Base-by-base conservation (phyloP, 2,329 filamentous ascomycete genomes). In the Venturia carpophila region DNA sequence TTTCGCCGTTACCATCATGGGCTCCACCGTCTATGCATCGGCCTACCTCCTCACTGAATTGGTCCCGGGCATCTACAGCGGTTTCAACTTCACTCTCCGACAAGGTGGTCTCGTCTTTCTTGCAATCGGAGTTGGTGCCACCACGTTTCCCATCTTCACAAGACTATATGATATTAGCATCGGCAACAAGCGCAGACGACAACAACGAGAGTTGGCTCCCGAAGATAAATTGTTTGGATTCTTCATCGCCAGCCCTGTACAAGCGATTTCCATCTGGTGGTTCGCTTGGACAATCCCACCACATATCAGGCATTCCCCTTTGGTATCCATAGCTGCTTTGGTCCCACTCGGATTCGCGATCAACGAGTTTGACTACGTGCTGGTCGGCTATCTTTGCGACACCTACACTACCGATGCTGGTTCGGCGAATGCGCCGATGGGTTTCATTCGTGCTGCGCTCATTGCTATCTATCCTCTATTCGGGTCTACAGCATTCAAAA, bases 211-310 rank as follows among this genome's bases (percentile, higher is more conserved):
- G 7, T n/a, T 47, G 34, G 41, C 19, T 2, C 62, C 62, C n/a
- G 62, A 63, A 55, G 42, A 63, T 19, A 63, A 63, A 55, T 43
- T 63, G 15, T 9, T 41, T 30, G 62, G 62, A 15, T 63, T 63
- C 27, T 24, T 27, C 13, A 55, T 63, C 41, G 62, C 41, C 21
- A 42, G 39, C 11, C 62, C 62, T 30, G 21, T 34, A 13, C 62
- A 30, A 11, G 45, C 62, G 9, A 55, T 55, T 24, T 6, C 41
- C n/a, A 27, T 63, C 42, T 63, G 62, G 62, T 34, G 21, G 21
- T 63, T 63, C 30, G 62, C 62, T 27, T 63, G 62, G 62, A 49
- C 62, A 27, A 55, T 63, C 21, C 42, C 62, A 24, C 62, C 62
- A 30, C n/a, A 21, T 21, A 7, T 27, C 27, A 27, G 17, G 5